phyloP scores from a whole-genome alignment of 352 stramenopile species.

The Pythium grandisporangium region DNA sequence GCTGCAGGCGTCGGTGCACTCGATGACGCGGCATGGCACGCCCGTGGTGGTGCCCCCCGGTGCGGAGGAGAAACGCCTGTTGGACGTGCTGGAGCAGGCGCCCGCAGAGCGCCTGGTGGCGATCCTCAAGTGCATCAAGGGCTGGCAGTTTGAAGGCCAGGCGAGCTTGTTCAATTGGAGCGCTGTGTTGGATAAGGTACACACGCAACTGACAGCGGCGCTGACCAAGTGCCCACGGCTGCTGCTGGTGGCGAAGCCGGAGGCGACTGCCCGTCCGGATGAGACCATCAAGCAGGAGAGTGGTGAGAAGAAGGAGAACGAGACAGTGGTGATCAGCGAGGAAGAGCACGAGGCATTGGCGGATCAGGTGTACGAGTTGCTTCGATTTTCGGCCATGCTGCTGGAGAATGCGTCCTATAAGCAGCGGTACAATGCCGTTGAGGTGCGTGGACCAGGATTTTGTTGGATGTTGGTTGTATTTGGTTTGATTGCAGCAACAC shows the following conservation, averaged over 20 bases:
- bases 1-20: background rate
- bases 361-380: slow-evolving; percentile 50
- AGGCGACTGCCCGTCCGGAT: no score
- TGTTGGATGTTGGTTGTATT: background rate
- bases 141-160: slow-evolving; percentile 76
- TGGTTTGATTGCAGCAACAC: background rate
- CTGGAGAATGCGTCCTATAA: slow-evolving; percentile 80
- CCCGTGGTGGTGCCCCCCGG: slow-evolving; percentile 17
- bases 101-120: slow-evolving; percentile 30
- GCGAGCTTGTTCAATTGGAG: slow-evolving; percentile 68
- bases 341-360: slow-evolving; percentile 28
- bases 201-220: slow-evolving; percentile 32
- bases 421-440: slow-evolving; percentile 50
- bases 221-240: slow-evolving; percentile 30
- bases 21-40: background rate
- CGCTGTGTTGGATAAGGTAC: slow-evolving; percentile 42
- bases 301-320: slow-evolving; percentile 1
- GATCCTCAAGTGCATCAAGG: slow-evolving; percentile 55
- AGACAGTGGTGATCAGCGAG: no score
- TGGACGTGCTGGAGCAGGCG: slow-evolving; percentile 49
- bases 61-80: slow-evolving; percentile 43
- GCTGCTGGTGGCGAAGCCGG: slow-evolving; percentile 20
- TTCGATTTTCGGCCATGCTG: slow-evolving; percentile 68
- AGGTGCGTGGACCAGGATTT: slow-evolving; percentile 13
- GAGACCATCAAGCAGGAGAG: slow-evolving; percentile 3